Conservation (phyloP, 2,329 filamentous ascomycete genomes). For the Xylariaceae sp. region DNA sequence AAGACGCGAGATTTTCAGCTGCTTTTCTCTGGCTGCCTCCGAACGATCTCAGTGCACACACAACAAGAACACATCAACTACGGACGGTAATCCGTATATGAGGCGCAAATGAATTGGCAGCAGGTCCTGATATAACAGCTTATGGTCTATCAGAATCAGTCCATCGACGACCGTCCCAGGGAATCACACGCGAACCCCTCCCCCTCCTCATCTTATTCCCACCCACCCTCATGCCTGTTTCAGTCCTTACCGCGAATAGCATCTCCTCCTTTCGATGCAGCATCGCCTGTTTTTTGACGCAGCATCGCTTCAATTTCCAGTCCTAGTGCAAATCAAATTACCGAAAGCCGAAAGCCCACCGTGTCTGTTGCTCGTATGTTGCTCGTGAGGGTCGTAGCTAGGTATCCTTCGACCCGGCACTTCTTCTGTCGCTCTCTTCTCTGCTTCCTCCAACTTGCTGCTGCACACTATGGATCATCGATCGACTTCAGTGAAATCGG, state of each 20-base stretch:
- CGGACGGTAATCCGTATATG: not conserved
- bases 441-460: not conserved
- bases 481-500: no score
- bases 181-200: not conserved
- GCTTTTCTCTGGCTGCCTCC: not conserved
- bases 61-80: not conserved
- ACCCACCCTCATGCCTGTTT: not conserved
- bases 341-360: not conserved
- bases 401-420: not conserved
- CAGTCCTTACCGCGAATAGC: not conserved
- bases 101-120: not conserved
- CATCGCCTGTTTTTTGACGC: not conserved
- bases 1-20: not conserved
- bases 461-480: not conserved
- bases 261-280: not conserved
- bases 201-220: not conserved
- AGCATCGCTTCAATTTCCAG: not conserved
- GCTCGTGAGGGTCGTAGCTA: no score
- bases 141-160: no score
- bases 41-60: no score
- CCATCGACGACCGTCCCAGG: not conserved
- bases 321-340: not conserved
- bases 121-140: no score
- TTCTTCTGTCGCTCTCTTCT: not conserved
- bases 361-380: no score